A percentile compares a stretch with the other conserved stretches of the same genome.
These are phyloP conservation scores for Paramecium octaurelia DNA, from an alignment of 73 alveolate genomes.

Conservation along the genomic window DNA sequence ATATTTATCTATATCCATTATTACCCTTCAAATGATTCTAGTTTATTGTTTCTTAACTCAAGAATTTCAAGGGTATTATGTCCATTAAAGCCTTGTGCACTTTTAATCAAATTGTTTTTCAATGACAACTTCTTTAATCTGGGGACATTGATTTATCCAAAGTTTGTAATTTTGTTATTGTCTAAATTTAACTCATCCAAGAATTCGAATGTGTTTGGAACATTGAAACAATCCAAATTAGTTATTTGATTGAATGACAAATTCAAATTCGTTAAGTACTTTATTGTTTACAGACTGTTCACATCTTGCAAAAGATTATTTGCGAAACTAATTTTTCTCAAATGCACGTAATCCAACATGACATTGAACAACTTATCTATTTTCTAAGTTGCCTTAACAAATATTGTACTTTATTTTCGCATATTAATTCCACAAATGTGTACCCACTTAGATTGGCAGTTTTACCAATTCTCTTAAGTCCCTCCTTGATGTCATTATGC, in stretches of 20 bases:
- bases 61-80: conserved; percentile 29
- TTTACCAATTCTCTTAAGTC: conserved; percentile 61
- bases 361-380: conserved; percentile 26
- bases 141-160: conserved; percentile 36
- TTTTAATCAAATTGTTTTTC: conserved; percentile 21
- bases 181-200: conserved; percentile 56
- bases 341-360: neutral
- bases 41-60: conserved; percentile 45
- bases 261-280: conserved; percentile 53
- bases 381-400: neutral
- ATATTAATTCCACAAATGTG: conserved; percentile 37
- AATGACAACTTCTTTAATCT: conserved; percentile 18
- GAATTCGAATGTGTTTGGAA: conserved; percentile 51
- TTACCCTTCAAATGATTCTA: conserved; percentile 43
- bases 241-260: conserved; percentile 41
- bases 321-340: conserved; percentile 55
- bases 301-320: conserved; percentile 48
- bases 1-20: neutral
- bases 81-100: conserved; percentile 42
- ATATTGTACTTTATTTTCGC: conserved; percentile 32
- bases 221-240: conserved; percentile 52
- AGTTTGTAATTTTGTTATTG: conserved; percentile 36
- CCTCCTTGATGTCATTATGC: neutral
- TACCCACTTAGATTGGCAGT: conserved; percentile 34
- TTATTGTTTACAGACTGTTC: neutral